Evolutionary conservation across 768 basidiomycete genomes (phyloP).

Genomic region (Boletus speciosus): DNA sequence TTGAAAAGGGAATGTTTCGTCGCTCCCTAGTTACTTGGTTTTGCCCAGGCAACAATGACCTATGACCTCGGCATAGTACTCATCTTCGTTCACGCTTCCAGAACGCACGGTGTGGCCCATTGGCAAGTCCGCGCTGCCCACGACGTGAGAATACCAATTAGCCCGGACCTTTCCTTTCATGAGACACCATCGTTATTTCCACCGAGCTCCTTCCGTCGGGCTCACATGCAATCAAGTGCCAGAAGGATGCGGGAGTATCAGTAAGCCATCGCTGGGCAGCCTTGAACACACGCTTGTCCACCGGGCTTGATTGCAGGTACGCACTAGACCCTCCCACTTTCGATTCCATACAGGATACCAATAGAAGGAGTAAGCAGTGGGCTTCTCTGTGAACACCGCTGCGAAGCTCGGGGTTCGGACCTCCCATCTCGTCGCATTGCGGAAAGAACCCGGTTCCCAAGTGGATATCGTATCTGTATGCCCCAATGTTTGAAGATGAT

Average conservation of each 20-base stretch:
- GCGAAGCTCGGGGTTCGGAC: not conserved
- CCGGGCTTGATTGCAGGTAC: not conserved
- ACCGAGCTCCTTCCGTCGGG: not conserved
- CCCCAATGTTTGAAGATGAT: not conserved
- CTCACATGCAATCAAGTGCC: not conserved
- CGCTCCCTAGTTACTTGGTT: not conserved
- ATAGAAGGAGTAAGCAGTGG: not conserved
- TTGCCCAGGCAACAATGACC: not conserved
- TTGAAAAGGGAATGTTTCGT: not conserved
- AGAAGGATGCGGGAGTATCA: not conserved
- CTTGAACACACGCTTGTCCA: not conserved
- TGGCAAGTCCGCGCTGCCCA: not conserved
- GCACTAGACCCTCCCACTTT: not conserved
- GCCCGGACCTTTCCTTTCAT: not conserved
- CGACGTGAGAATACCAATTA: slow-evolving; percentile 6
- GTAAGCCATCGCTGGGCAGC: not conserved
- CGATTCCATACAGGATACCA: not conserved
- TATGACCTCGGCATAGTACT: not conserved
- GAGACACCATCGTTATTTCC: not conserved
- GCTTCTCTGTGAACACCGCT: not conserved
- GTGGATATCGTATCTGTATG: not conserved
- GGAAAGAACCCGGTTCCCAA: not conserved
- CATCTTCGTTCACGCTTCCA: not conserved
- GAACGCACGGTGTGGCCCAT: not conserved
- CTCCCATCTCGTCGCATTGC: not conserved